Base-by-base conservation (phyloP, 345 rosid genomes). In the Sapria himalayana region DNA sequence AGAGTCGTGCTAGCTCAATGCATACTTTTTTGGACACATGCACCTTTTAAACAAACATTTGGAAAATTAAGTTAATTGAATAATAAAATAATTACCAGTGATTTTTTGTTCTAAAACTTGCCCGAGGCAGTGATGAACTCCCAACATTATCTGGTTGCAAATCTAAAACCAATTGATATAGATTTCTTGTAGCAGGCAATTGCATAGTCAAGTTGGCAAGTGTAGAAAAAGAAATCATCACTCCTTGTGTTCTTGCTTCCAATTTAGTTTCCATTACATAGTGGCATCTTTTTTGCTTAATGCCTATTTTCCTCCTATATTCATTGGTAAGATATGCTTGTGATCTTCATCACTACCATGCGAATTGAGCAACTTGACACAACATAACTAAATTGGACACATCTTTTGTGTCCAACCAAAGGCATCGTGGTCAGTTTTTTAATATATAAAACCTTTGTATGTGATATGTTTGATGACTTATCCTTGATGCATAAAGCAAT, bases 271-370 rank as follows among this genome's bases (percentile, higher is more conserved):
- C 78, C 22, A 67, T 82, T 42, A 57, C 62, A 17, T 85, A 86
- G 36, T 81, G 97, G 97, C 70, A 58, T 56, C 85, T 82, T 14
- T n/a, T 71, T 78, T 27, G 78, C 93, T 13, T 58, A 72, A 9
- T 76, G 81, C 62, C 60, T 89, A 46, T 82, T 89, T 65, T 86
- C 74, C 44, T 69, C 78, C 58, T 73, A 85, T 19, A 94, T 92
- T 48, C 98, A 89, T 59, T 89, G 94, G 91, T 71, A 64, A 68
- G 58, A 37, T 54, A 32, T 45, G 27, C 44, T 32, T 37, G 32
- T n/a, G 42, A 13, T 33, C 13, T 25, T 7, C 33, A 23, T 9
- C 14, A 9, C 25, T 25, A 13, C 22, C 16, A 2, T 15, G 20
- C 37, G n/a, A 10, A 56, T 8, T 14, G 3, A 14, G 14, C 7